phyloP scores from a whole-genome alignment of 1,284 basidiomycete species.

The Leccinum subrobustum region DNA sequence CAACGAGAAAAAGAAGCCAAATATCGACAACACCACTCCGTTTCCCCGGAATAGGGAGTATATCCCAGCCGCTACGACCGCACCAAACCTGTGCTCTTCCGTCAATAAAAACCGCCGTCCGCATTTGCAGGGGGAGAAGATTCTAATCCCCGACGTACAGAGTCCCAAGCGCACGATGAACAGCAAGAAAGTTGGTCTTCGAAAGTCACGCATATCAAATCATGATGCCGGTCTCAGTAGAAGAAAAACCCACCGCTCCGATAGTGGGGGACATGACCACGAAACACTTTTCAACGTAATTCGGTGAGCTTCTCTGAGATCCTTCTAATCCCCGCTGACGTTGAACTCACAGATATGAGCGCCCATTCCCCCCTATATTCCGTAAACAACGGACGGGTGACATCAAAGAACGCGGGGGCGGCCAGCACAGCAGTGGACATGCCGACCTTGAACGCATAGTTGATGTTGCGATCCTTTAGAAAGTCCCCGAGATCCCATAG shows the following conservation, averaged over 20 bases:
- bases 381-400: constrained; percentile 75
- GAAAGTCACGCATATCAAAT: constrained; percentile 13
- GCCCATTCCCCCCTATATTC: constrained; percentile 93
- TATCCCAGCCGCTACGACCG: constrained; percentile 68
- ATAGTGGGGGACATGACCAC: constrained; percentile 89
- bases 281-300: constrained; percentile 58
- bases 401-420: constrained; percentile 82
- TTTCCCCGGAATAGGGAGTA: constrained; percentile 80
- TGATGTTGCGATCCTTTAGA: constrained; percentile 73
- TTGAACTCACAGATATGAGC: constrained; percentile 71
- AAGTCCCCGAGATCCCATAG: constrained; percentile 78
- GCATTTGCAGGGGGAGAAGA: not conserved
- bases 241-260: constrained; percentile 59
- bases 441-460: constrained; percentile 88
- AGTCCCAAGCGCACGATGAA: constrained; percentile 81
- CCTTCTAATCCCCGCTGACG: constrained; percentile 8
- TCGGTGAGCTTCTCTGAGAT: constrained; percentile 5
- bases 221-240: not conserved
- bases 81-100: constrained; percentile 61
- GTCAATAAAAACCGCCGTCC: constrained; percentile 6
- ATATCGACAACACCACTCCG: constrained; percentile 70
- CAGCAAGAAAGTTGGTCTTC: constrained; percentile 79
- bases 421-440: constrained; percentile 81
- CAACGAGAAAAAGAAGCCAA: constrained; percentile 88
- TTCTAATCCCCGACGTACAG: constrained; percentile 52